Percentiles rank a stretch among this genome's conserved stretches.
phyloP scores from a whole-genome alignment of 2,329 filamentous ascomycete species.

The Monosporascus sp. region DNA sequence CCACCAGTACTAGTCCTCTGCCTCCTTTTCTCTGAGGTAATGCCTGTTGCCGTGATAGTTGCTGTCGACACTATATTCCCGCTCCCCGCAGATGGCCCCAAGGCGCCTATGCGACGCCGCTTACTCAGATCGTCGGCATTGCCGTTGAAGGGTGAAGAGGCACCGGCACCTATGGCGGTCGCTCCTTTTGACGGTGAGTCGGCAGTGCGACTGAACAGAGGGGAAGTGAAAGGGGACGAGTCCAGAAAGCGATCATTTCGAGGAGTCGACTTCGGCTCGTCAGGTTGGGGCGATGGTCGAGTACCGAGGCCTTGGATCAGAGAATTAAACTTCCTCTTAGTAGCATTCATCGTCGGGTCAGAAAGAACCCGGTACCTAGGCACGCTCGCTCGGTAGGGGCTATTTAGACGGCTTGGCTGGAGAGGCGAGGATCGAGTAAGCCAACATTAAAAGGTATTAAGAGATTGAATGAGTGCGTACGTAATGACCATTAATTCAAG shows the following conservation, averaged over 20 bases:
- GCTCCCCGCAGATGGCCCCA: conserved; percentile 33
- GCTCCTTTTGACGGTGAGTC: conserved; percentile 9
- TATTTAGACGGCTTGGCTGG: no score
- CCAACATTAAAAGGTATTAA: conserved; percentile 1
- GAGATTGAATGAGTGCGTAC: background rate
- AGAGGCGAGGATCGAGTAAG: no score
- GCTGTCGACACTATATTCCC: conserved; percentile 23
- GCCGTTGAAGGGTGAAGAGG: conserved; percentile 23
- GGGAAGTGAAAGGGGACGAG: conserved; percentile 2
- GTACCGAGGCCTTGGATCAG: conserved; percentile 63
- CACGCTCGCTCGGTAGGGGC: no score
- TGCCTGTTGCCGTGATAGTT: conserved; percentile 17
- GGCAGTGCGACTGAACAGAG: conserved; percentile 4
- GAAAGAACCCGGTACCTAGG: background rate
- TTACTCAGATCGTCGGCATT: conserved; percentile 43
- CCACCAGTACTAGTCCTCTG: background rate
- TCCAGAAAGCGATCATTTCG: conserved; percentile 16
- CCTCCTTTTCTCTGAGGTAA: no score
- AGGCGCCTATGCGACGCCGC: conserved; percentile 44
- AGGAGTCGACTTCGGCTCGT: conserved; percentile 31
- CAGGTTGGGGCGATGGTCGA: conserved; percentile 34
- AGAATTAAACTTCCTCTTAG: conserved; percentile 79
- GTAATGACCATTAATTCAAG: background rate
- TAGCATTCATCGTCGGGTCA: conserved; percentile 56
- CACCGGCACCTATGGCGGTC: conserved; percentile 4